These are phyloP conservation scores for Hirsutella rhossiliensis DNA, from an alignment of 2,329 filamentous ascomycete genomes.

Conservation along the genomic window DNA sequence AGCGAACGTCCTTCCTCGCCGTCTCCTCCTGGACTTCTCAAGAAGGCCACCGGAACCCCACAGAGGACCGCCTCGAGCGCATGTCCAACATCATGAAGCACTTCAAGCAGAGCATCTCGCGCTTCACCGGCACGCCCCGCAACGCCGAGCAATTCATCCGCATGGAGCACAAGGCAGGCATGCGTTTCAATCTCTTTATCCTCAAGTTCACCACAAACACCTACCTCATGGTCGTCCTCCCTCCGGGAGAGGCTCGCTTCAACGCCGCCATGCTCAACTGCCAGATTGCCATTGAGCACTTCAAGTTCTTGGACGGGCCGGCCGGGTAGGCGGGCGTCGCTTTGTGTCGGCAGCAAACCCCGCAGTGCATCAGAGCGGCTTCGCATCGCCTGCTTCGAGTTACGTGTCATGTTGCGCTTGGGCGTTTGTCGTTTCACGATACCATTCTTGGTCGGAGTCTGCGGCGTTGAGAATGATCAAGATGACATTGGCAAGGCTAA, in stretches of 20 bases:
- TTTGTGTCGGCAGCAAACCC: slow-evolving; percentile 12
- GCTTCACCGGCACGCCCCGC: slow-evolving; percentile 69
- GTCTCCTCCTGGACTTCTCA: slow-evolving; percentile 83
- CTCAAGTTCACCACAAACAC: slow-evolving; percentile 96
- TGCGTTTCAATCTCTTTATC: slow-evolving; percentile 84
- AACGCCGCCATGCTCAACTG: slow-evolving; percentile 87
- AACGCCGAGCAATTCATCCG: slow-evolving; percentile 71
- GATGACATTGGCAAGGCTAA: neutral
- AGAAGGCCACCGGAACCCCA: slow-evolving; percentile 69
- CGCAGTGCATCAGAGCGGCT: neutral
- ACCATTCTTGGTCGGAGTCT: slow-evolving; percentile 1
- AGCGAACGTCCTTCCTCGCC: slow-evolving; percentile 89
- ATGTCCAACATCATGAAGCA: slow-evolving; percentile 97
- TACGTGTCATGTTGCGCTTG: neutral
- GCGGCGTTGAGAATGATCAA: neutral
- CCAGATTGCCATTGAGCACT: slow-evolving; percentile 72
- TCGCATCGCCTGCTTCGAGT: too few relatives aligned
- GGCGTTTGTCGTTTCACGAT: slow-evolving; percentile 3
- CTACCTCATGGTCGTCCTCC: slow-evolving; percentile 84
- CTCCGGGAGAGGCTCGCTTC: slow-evolving; percentile 82
- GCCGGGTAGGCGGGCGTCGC: slow-evolving; percentile 7
- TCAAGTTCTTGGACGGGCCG: slow-evolving; percentile 52
- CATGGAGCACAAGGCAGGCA: slow-evolving; percentile 66
- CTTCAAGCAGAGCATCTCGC: slow-evolving; percentile 76
- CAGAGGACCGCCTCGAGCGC: slow-evolving; percentile 81